A percentile compares a stretch with the other conserved stretches of the same genome.
Conservation (phyloP, 441 rosid genomes). For the Aleurites moluccanus region DNA sequence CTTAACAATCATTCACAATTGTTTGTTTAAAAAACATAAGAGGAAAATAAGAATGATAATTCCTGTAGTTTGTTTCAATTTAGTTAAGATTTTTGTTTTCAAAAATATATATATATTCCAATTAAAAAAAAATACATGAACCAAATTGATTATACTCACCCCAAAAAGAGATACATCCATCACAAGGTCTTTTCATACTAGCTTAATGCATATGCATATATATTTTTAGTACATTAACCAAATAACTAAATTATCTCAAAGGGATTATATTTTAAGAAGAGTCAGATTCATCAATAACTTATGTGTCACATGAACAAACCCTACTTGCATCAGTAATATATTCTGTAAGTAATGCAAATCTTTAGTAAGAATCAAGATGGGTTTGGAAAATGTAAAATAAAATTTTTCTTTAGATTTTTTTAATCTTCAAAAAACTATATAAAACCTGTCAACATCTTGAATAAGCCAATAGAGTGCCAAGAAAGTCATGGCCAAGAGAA, state of each 20-base stretch:
- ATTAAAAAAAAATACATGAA: too few species aligned
- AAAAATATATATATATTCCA: too few species aligned
- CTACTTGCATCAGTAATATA: conserved; percentile 27
- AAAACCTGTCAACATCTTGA: conserved; percentile 25
- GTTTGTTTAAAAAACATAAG: too few species aligned
- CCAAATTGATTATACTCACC: too few species aligned
- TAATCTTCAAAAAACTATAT: neutral
- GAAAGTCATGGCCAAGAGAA: conserved; percentile 26
- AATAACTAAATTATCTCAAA: neutral
- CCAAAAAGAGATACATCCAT: neutral
- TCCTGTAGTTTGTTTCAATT: too few species aligned
- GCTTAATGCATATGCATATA: neutral
- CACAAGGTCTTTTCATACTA: neutral
- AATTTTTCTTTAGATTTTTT: neutral
- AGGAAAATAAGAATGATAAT: too few species aligned
- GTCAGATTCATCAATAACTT: neutral
- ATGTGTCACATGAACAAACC: conserved; percentile 12
- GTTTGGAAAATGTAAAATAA: neutral
- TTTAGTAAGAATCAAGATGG: neutral
- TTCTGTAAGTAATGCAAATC: conserved; percentile 17
- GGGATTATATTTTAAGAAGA: neutral
- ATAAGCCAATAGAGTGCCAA: conserved; percentile 7
- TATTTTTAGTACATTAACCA: neutral
- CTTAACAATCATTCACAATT: too few species aligned
- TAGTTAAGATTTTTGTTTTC: too few species aligned